Evolutionary conservation across 495 filamentous ascomycete species (phyloP), one percentile per base, ranked within the genome.

Genomic region (Sporormia fimetaria): DNA sequence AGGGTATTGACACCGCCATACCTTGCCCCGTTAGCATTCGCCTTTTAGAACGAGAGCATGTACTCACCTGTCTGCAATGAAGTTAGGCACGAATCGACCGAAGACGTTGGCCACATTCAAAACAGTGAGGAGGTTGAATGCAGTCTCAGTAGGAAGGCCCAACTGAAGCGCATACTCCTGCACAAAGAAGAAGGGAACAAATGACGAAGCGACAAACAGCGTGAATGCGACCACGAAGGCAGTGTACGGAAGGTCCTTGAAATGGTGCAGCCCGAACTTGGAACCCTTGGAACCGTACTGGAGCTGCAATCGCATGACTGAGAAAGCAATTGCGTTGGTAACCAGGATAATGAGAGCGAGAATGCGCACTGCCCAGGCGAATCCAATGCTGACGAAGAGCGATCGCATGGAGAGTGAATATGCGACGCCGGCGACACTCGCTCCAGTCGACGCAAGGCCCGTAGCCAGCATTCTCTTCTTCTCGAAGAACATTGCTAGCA

Each of bases 141-240:
- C 23, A n/a, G 24, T 36, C 2, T 34, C 6, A 10, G 2, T 31
- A 18, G 21, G 9, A 15, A 37, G 34, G 20, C 44, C 38, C 20
- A 48, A 22, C 9, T 33, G 25, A 6, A 48, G 23, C 8, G 44
- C 37, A 20, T 42, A 48, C 10, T 37, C 25, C 21, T 34, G 28
- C 11, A 48, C 42, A 21, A 42, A 48, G 23, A 48, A 48, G 24
- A 31, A 48, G 0, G 44, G 44, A 4, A 48, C 29, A 21, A 36
- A 48, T 15, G 21, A 20, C 0, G 39, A 21, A 2, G 23, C 23
- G 21, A 48, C 28, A 23, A 37, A 30, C 37, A 48, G 37, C 0
- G 38, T 33, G 33, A 44, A 42, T 2, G 35, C 18, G 21, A 42
- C 26, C 12, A 42, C 33, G 22, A 40, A 47, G 3, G 40, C 11